phyloP scores from a whole-genome alignment of 768 basidiomycete genomes.

The Lyophyllum decastes region DNA sequence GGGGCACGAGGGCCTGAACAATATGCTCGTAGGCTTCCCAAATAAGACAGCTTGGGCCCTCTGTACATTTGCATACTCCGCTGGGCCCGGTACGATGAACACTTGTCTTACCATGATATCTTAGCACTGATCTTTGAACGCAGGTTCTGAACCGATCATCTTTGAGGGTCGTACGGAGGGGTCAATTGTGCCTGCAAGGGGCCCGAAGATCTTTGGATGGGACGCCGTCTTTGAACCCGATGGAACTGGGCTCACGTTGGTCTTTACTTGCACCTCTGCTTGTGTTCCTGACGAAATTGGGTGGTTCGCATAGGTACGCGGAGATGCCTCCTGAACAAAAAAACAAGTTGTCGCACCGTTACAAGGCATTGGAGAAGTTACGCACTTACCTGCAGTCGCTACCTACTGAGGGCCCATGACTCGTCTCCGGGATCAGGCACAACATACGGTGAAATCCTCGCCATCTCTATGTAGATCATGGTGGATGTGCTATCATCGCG shows the following conservation, averaged over 20 bases:
- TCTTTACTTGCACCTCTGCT: constrained; percentile 1
- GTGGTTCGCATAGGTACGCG: constrained; percentile 54
- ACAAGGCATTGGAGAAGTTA: constrained; percentile 71
- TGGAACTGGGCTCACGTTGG: constrained; percentile 77
- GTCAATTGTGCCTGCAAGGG: constrained; percentile 84
- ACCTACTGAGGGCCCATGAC: not conserved
- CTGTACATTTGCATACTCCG: constrained; percentile 94
- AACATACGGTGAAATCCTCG: not conserved
- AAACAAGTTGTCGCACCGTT: constrained; percentile 73
- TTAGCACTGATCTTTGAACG: not conserved
- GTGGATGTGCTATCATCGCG: no score
- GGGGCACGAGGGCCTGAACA: constrained; percentile 91
- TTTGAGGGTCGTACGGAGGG: constrained; percentile 88
- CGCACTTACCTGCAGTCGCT: constrained; percentile 47
- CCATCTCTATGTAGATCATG: not conserved
- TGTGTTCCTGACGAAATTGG: not conserved
- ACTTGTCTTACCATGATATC: not conserved
- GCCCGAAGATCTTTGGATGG: constrained; percentile 85
- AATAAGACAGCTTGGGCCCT: constrained; percentile 84
- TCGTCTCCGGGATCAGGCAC: not conserved
- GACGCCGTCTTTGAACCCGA: constrained; percentile 84
- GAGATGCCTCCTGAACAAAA: constrained; percentile 74
- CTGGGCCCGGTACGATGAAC: constrained; percentile 60
- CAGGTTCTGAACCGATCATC: constrained; percentile 66
- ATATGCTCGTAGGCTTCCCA: constrained; percentile 73